phyloP scores from a whole-genome alignment of 192 early-diverging fungal genomes.

The Backusella liffmaniae region DNA sequence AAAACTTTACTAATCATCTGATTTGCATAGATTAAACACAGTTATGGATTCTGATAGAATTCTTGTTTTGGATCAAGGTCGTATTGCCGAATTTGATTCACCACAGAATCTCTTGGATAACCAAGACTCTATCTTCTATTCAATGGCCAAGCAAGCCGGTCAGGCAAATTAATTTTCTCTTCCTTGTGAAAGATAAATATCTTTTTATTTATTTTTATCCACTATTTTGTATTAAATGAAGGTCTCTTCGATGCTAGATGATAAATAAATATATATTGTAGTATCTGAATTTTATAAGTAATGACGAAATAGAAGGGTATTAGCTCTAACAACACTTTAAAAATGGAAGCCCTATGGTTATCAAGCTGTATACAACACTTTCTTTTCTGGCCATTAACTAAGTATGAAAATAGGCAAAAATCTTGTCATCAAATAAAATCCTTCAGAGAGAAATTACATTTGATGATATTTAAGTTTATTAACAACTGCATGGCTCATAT shows the following conservation, averaged over 20 bases:
- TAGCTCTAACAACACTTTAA: not conserved
- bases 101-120: constrained; percentile 58
- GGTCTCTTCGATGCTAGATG: not conserved
- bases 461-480: no score
- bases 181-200: not conserved
- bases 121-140: constrained; percentile 40
- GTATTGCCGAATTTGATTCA: constrained; percentile 71
- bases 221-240: not conserved
- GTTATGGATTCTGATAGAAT: constrained; percentile 67
- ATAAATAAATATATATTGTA: not conserved
- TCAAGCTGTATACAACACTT: not conserved
- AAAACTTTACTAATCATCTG: no score
- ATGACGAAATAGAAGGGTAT: not conserved
- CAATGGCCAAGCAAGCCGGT: constrained; percentile 47
- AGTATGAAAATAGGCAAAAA: not conserved
- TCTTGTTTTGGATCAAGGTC: constrained; percentile 72
- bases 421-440: not conserved
- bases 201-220: not conserved
- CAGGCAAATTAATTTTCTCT: constrained; percentile 24
- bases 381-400: not conserved
- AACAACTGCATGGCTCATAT: no score
- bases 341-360: not conserved
- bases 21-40: constrained; percentile 63
- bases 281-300: not conserved
- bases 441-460: not conserved